A percentile compares a stretch with the other conserved stretches of the same genome.
phyloP scores from a whole-genome alignment of 306 rosid genomes.

The Chamaecrista fasciculata region DNA sequence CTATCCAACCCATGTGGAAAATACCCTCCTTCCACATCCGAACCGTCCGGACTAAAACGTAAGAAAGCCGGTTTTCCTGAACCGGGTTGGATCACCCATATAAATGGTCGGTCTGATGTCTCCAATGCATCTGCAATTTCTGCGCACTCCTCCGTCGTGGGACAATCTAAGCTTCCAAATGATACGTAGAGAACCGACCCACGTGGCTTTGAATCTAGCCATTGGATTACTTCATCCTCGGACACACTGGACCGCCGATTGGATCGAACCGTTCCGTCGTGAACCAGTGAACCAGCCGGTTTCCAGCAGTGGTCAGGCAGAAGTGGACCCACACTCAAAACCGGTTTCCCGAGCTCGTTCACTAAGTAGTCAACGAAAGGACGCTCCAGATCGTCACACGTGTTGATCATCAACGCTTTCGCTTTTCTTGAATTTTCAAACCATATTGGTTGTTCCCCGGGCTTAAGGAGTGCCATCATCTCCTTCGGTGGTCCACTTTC shows the following conservation, averaged over 20 bases:
- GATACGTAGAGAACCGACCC: conserved; percentile 55
- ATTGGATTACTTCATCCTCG: conserved; percentile 51
- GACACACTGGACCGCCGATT: conserved; percentile 36
- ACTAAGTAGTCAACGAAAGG: conserved; percentile 45
- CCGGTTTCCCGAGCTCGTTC: conserved; percentile 36
- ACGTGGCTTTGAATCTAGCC: conserved; percentile 54
- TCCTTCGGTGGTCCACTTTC: background rate
- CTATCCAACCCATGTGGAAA: conserved; percentile 44
- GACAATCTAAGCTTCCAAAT: conserved; percentile 59
- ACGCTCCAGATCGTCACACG: conserved; percentile 66
- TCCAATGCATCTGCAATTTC: conserved; percentile 47
- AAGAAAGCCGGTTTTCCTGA: conserved; percentile 36
- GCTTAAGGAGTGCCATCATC: conserved; percentile 39
- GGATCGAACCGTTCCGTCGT: conserved; percentile 39
- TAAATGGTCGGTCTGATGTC: conserved; percentile 34
- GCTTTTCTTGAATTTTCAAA: conserved; percentile 22
- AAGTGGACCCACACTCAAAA: conserved; percentile 76
- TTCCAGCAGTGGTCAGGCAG: conserved; percentile 63
- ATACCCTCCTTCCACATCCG: conserved; percentile 24
- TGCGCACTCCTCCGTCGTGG: conserved; percentile 36
- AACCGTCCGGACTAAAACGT: background rate
- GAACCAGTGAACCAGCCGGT: conserved; percentile 36
- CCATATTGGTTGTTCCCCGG: conserved; percentile 44
- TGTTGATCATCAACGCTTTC: conserved; percentile 54
- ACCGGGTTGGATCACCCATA: conserved; percentile 56